Conservation (phyloP, 192 early-diverging fungal genomes). For the Phycomyces nitens region DNA sequence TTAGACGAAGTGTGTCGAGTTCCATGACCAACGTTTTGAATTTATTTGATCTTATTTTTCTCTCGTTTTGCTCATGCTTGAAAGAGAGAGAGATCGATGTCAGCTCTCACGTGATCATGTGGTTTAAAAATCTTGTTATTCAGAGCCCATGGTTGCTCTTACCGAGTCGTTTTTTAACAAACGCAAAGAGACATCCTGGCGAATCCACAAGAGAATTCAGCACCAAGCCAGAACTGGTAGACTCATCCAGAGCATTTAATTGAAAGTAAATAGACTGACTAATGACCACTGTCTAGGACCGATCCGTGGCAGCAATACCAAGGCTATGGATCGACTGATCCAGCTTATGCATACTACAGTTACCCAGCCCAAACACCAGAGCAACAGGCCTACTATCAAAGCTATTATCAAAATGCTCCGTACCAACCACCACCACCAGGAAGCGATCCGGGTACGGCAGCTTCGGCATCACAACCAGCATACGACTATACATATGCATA, state of each 20-base stretch:
- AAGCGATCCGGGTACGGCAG: constrained; percentile 1
- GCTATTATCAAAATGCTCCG: constrained; percentile 13
- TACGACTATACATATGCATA: constrained; percentile 28
- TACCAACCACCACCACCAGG: constrained; percentile 14
- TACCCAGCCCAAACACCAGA: constrained; percentile 3
- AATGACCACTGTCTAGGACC: neutral
- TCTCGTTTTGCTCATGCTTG: constrained; percentile 1
- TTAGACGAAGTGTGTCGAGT: too few species aligned
- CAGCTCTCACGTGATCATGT: neutral
- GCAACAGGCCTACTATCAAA: constrained; percentile 14
- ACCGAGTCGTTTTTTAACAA: too few species aligned
- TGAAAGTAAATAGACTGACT: neutral
- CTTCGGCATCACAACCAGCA: constrained; percentile 18
- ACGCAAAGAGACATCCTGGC: constrained; percentile 2
- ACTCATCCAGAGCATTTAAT: neutral
- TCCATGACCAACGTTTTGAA: too few species aligned
- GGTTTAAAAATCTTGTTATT: constrained; percentile 1
- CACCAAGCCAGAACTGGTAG: constrained; percentile 5
- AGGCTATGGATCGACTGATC: neutral
- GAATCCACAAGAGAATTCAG: constrained; percentile 9
- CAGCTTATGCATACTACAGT: constrained; percentile 1
- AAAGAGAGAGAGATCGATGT: neutral
- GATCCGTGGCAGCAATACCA: constrained; percentile 8
- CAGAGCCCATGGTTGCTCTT: too few species aligned
- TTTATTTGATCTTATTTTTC: neutral